These are phyloP conservation scores for Aureobasidium pullulans DNA, from an alignment of 2,329 filamentous ascomycete species.

Conservation along the genomic window DNA sequence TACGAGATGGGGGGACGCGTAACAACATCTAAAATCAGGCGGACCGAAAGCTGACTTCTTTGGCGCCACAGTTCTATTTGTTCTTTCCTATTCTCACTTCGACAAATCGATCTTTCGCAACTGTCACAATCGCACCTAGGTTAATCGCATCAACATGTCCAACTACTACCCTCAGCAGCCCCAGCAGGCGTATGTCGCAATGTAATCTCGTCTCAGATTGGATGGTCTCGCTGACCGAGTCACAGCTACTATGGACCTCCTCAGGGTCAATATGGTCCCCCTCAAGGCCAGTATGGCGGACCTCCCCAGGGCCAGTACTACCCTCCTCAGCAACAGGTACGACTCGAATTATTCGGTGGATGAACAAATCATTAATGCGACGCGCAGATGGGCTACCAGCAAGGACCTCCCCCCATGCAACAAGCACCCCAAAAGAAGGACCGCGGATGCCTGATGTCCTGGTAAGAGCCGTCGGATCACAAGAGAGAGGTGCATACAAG, in stretches of 20 bases:
- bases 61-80: conserved; percentile 9
- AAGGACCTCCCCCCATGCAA: conserved; percentile 38
- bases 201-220: background rate
- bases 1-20: background rate
- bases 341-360: background rate
- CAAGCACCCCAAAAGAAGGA: conserved; percentile 36
- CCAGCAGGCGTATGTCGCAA: conserved; percentile 31
- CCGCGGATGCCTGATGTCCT: conserved; percentile 45
- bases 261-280: conserved; percentile 26
- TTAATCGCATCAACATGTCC: conserved; percentile 29
- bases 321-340: conserved; percentile 23
- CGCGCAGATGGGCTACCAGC: conserved; percentile 33
- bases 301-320: conserved; percentile 27
- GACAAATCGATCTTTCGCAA: background rate
- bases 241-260: conserved; percentile 25
- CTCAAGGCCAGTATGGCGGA: conserved; percentile 22
- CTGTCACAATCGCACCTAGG: background rate
- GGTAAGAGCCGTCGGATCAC: conserved; percentile 19
- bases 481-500: background rate
- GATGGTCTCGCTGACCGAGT: conserved; percentile 4
- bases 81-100: background rate
- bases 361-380: background rate
- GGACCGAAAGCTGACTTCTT: conserved; percentile 5
- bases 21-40: conserved; percentile 10
- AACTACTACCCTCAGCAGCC: conserved; percentile 37